These are phyloP conservation scores for Millerozyma acaciae DNA, from an alignment of 805 yeast species.

Conservation along the genomic window DNA sequence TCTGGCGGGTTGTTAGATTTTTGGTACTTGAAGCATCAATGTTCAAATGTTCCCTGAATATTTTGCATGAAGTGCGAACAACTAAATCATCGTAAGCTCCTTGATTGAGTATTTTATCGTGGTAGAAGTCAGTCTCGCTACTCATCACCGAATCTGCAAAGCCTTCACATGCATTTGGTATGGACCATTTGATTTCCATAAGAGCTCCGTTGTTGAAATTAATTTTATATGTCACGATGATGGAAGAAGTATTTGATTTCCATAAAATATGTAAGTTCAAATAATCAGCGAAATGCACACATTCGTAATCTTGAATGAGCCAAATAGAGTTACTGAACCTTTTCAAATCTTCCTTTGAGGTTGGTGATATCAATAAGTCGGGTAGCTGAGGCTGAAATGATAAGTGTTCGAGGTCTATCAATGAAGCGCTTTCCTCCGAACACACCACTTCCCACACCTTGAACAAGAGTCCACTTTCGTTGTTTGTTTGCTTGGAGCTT, in stretches of 20 bases:
- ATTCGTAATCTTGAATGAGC: slow-evolving; percentile 42
- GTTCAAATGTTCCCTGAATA: slow-evolving; percentile 42
- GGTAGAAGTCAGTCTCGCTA: slow-evolving; percentile 36
- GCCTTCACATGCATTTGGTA: slow-evolving; percentile 8
- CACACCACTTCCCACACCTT: slow-evolving; percentile 19
- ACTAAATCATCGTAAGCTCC: slow-evolving; percentile 47
- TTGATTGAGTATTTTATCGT: slow-evolving; percentile 45
- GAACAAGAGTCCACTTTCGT: slow-evolving; percentile 18
- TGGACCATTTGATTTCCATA: slow-evolving; percentile 13
- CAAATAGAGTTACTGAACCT: slow-evolving; percentile 32
- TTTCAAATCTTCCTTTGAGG: slow-evolving; percentile 1
- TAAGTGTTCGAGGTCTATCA: slow-evolving; percentile 11
- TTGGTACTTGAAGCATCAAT: slow-evolving; percentile 6
- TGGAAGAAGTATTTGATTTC: slow-evolving; percentile 60
- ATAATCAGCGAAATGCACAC: slow-evolving; percentile 1
- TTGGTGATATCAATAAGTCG: background rate
- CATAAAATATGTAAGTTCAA: slow-evolving; percentile 42
- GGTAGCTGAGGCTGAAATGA: slow-evolving; percentile 18
- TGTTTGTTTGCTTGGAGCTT: slow-evolving; percentile 5
- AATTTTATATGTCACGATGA: slow-evolving; percentile 28
- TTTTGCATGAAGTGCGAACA: slow-evolving; percentile 49
- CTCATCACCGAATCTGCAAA: slow-evolving; percentile 20
- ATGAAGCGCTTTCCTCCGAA: slow-evolving; percentile 4
- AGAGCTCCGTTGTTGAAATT: slow-evolving; percentile 13
- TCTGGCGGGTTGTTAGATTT: slow-evolving; percentile 19